phyloP scores from a whole-genome alignment of 129 eudicot species.

The Silybum marianum region DNA sequence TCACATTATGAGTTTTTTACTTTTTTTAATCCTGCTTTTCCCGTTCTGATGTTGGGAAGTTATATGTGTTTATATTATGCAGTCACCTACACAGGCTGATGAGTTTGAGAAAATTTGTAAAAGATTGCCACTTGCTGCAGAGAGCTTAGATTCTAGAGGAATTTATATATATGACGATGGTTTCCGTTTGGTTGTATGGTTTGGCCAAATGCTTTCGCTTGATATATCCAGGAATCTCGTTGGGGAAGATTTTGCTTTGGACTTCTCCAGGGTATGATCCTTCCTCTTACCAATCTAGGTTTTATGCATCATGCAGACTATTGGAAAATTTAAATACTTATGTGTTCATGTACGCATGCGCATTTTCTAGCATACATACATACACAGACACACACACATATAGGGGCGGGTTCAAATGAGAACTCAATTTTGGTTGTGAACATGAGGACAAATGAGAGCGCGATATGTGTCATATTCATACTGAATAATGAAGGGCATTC shows the following conservation, averaged over 20 bases:
- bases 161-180: constrained; percentile 84
- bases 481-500: too few relatives aligned
- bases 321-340: background rate
- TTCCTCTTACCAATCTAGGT: background rate
- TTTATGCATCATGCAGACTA: constrained; percentile 2
- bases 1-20: background rate
- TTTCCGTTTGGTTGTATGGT: constrained; percentile 87
- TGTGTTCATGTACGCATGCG: background rate
- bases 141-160: constrained; percentile 83
- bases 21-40: background rate
- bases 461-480: too few relatives aligned
- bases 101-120: constrained; percentile 44
- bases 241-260: constrained; percentile 69
- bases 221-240: constrained; percentile 64
- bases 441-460: background rate
- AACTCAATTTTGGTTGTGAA: background rate
- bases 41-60: background rate
- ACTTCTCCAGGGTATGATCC: constrained; percentile 73
- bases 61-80: constrained; percentile 14
- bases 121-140: constrained; percentile 71
- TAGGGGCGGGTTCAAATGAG: background rate
- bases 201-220: constrained; percentile 80
- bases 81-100: constrained; percentile 40
- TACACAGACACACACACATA: background rate
- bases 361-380: background rate